Percentiles rank a stretch among this genome's conserved stretches.
Evolutionary conservation across 169 alveolate genomes (phyloP).

Genomic region (Hepatocystis sp.): DNA sequence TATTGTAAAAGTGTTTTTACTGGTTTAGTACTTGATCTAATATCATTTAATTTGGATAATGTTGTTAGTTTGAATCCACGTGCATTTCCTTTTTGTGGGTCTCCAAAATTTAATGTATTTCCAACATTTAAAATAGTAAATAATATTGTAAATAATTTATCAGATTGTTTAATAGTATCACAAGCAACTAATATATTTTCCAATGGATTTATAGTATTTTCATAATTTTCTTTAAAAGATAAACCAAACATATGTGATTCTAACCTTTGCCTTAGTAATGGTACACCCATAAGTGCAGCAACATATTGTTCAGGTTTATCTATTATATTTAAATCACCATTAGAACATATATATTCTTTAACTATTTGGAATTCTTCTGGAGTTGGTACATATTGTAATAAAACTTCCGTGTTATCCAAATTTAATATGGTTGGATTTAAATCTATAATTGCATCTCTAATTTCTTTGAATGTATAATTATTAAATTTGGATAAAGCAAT

Average conservation of each 20-base stretch:
- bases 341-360: conserved; percentile 88
- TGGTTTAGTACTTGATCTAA: conserved; percentile 91
- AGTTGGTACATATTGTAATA: conserved; percentile 89
- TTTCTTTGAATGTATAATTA: conserved; percentile 90
- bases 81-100: conserved; percentile 92
- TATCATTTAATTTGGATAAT: conserved; percentile 87
- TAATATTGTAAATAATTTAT: conserved; percentile 84
- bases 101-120: conserved; percentile 89
- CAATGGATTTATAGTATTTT: conserved; percentile 86
- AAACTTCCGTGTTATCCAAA: conserved; percentile 91
- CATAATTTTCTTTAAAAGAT: conserved; percentile 87
- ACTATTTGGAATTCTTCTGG: conserved; percentile 89
- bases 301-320: conserved; percentile 94
- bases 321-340: conserved; percentile 90
- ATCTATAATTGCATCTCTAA: conserved; percentile 91
- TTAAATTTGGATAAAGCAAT: conserved; percentile 92
- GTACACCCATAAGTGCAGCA: conserved; percentile 91
- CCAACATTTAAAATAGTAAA: conserved; percentile 89
- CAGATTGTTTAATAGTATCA: conserved; percentile 84
- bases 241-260: conserved; percentile 90
- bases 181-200: conserved; percentile 86
- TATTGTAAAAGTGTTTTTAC: conserved; percentile 90
- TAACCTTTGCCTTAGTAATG: conserved; percentile 88
- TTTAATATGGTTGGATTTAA: conserved; percentile 88
- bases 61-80: conserved; percentile 92